Percentiles rank a stretch among this genome's conserved stretches.
phyloP scores from a whole-genome alignment of 257 asterid species.

The Mentha longifolia region DNA sequence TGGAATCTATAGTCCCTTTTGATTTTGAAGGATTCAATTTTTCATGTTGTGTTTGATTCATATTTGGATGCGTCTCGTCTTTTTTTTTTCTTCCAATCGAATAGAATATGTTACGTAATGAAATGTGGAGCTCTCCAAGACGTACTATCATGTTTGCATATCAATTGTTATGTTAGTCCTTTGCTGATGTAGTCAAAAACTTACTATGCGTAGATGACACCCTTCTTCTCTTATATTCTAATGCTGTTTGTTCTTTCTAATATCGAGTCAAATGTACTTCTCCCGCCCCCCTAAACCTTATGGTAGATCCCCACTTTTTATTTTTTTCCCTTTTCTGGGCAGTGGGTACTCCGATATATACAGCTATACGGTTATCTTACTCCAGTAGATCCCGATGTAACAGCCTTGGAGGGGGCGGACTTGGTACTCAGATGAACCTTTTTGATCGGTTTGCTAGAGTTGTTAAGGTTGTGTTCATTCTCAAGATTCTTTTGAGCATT shows the following conservation, averaged over 20 bases:
- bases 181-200: constrained; percentile 5
- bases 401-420: constrained; percentile 69
- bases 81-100: not conserved
- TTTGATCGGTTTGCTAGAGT: constrained; percentile 97
- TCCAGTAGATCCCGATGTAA: constrained; percentile 50
- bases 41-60: not conserved
- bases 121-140: constrained; percentile 5
- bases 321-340: constrained; percentile 29
- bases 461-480: constrained; percentile 64
- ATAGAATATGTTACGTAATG: not conserved
- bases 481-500: constrained; percentile 25
- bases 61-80: constrained; percentile 7
- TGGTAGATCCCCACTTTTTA: constrained; percentile 4
- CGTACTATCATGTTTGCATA: constrained; percentile 9
- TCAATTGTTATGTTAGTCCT: constrained; percentile 18
- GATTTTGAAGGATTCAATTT: constrained; percentile 19
- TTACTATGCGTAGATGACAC: not conserved
- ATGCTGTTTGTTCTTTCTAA: not conserved
- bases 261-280: constrained; percentile 9
- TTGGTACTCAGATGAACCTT: constrained; percentile 81
- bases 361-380: constrained; percentile 54
- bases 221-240: not conserved
- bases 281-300: not conserved
- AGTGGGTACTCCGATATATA: constrained; percentile 65
- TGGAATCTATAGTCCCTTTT: constrained; percentile 9